Percentiles rank a stretch among this genome's conserved stretches.
Conservation (phyloP, 371 early-diverging fungal genomes). For the Batkoa obscura region DNA sequence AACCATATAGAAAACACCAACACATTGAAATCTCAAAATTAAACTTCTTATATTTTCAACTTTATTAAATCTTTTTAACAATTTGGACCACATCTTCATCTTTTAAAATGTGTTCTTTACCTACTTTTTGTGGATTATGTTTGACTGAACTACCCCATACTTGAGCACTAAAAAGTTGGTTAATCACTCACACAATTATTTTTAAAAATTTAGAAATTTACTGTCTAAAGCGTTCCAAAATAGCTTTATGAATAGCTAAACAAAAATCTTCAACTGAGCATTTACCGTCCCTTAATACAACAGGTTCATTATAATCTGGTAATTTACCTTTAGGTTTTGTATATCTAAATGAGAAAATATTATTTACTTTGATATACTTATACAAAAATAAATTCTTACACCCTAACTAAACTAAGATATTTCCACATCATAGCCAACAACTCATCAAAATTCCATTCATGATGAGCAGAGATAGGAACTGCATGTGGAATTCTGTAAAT, state of each 20-base stretch:
- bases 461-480: slow-evolving; percentile 92
- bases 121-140: slow-evolving; percentile 98
- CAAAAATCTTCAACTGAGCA: slow-evolving; percentile 91
- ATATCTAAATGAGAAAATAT: slow-evolving; percentile 33
- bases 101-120: slow-evolving; percentile 81
- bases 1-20: too few relatives aligned
- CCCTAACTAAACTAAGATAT: slow-evolving; percentile 52
- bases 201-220: slow-evolving; percentile 12
- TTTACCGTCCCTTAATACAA: slow-evolving; percentile 66
- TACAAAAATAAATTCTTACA: slow-evolving; percentile 9
- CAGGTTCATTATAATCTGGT: slow-evolving; percentile 95
- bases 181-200: background rate
- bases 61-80: slow-evolving; percentile 42
- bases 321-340: slow-evolving; percentile 96
- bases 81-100: slow-evolving; percentile 99
- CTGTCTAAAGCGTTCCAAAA: slow-evolving; percentile 90
- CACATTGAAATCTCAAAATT: too few relatives aligned
- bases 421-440: slow-evolving; percentile 91
- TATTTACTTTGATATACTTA: background rate
- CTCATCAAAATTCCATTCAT: slow-evolving; percentile 99
- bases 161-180: slow-evolving; percentile 43
- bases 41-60: background rate
- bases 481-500: slow-evolving; percentile 96
- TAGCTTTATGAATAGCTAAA: slow-evolving; percentile 92
- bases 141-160: slow-evolving; percentile 99